Evolutionary conservation across 75 land plant species (phyloP), one percentile per base, ranked within the genome.

Genomic region (Cryptomeria japonica): DNA sequence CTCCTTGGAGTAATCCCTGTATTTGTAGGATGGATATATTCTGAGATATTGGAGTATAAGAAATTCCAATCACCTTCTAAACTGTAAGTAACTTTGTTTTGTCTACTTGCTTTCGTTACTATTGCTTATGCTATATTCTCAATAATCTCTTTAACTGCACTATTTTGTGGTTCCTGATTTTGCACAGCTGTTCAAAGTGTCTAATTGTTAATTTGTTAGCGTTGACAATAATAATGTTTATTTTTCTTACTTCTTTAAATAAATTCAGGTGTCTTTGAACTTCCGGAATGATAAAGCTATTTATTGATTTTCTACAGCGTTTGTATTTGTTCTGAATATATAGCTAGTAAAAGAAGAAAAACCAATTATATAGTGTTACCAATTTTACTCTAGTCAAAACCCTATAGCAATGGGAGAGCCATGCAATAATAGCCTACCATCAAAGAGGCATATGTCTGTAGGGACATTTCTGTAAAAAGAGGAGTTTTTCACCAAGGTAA

Each of bases 11-110:
- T 94, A 34, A 88, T 91, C 80, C 98, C 98, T 34, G 80, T 94
- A 32, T 75, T 94, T 55, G 92, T 94, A 55, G 96, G 96, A 56
- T 96, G 98, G 98, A 77, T 96, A 83, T 96, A 95, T 88, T 84
- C 98, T 41, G 98, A 96, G 89, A 82, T 92, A 61, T 84, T 96
- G 76, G 95, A 95, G 72, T 90, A 90, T 76, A 91, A 85, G 91
- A 96, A 90, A 86, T 85, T 80, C 16, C 89, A 91, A 39, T 39
- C 80, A 47, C 86, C 87, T 73, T 86, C 91, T 19, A 96, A 95
- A 96, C 91, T 93, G 98, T 96, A 91, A 91, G 96, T 87, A 75
- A 47, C 58, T 42, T 56, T n/a, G 79, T 80, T 86, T 73, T 39
- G 31, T 18, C 46, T 39, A 46, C 86, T 34, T 75, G 37, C 34